Percentiles rank a stretch among this genome's conserved stretches.
phyloP scores from a whole-genome alignment of 805 yeast species.

The Lipomyces lipofer region DNA sequence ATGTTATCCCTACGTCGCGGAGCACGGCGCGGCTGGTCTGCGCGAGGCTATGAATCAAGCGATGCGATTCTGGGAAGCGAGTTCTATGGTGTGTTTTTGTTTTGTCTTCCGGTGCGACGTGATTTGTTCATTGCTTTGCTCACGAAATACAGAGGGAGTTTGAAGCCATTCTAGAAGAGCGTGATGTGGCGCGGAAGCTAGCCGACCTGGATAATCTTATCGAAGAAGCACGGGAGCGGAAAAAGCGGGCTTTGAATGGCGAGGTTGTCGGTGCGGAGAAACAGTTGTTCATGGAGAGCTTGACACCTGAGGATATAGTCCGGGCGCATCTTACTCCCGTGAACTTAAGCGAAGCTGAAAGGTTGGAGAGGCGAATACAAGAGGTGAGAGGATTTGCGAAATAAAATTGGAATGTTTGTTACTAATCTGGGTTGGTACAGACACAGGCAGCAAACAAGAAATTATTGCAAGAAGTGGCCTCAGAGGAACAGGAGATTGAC shows the following conservation, averaged over 20 bases:
- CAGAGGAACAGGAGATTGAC: slow-evolving; percentile 23
- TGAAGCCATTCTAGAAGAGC: slow-evolving; percentile 53
- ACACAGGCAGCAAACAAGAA: slow-evolving; percentile 19
- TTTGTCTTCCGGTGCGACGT: neutral
- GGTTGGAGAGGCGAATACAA: slow-evolving; percentile 18
- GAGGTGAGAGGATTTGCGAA: slow-evolving; percentile 6
- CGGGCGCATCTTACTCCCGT: slow-evolving; percentile 35
- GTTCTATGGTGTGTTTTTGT: slow-evolving; percentile 33
- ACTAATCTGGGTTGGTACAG: no score
- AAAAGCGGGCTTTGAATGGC: slow-evolving; percentile 24
- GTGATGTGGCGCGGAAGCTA: slow-evolving; percentile 43
- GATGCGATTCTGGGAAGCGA: slow-evolving; percentile 51
- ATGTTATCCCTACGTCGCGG: slow-evolving; percentile 57
- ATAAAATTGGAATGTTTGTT: neutral
- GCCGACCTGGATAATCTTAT: slow-evolving; percentile 45
- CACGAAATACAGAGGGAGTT: slow-evolving; percentile 56
- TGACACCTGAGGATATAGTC: slow-evolving; percentile 38
- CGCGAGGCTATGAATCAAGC: slow-evolving; percentile 55
- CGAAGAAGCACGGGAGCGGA: slow-evolving; percentile 39
- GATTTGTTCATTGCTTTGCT: neutral
- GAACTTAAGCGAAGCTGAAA: slow-evolving; percentile 32
- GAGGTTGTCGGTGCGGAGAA: slow-evolving; percentile 9
- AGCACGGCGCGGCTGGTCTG: slow-evolving; percentile 49
- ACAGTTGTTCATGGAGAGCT: slow-evolving; percentile 34
- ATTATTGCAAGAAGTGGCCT: slow-evolving; percentile 9